Conservation (phyloP, 495 filamentous ascomycete genomes). For the Neurospora sp. region DNA sequence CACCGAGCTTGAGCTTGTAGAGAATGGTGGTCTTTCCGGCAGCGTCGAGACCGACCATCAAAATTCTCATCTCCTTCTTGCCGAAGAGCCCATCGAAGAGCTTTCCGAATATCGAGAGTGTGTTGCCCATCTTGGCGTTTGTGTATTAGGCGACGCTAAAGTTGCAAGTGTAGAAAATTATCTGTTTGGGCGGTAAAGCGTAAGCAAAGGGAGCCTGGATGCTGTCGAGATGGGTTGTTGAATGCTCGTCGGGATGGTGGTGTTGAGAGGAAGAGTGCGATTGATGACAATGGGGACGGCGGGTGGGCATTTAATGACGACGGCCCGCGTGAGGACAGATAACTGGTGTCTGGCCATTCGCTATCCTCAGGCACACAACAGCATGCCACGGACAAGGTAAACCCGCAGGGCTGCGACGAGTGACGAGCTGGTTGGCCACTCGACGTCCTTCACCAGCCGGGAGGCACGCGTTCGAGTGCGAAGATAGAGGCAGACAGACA, state of each 20-base stretch:
- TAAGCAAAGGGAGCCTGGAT: constrained; percentile 3
- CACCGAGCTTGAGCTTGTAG: constrained; percentile 99
- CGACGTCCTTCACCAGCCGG: background rate
- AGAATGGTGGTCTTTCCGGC: constrained; percentile 99
- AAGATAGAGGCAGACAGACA: background rate
- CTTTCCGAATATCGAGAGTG: constrained; percentile 10
- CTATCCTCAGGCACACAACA: background rate
- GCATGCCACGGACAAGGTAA: background rate
- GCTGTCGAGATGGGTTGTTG: background rate
- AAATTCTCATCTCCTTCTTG: constrained; percentile 99
- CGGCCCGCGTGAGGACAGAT: background rate
- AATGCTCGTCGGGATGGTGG: background rate
- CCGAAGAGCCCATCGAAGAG: constrained; percentile 92
- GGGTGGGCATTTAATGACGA: constrained; percentile 5
- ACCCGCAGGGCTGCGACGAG: background rate
- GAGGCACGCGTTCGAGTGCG: background rate
- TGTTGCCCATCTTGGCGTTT: constrained; percentile 25
- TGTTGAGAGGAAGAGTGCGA: constrained; percentile 1
- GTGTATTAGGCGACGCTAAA: constrained; percentile 7
- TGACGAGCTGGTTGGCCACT: background rate
- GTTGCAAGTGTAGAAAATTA: constrained; percentile 3
- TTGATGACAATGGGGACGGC: constrained; percentile 5
- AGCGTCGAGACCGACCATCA: constrained; percentile 99
- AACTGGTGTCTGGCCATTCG: background rate
- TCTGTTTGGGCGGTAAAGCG: constrained; percentile 6